Evolutionary conservation across 1,284 basidiomycete species (phyloP).

Genomic region (Wolfiporia cocos): DNA sequence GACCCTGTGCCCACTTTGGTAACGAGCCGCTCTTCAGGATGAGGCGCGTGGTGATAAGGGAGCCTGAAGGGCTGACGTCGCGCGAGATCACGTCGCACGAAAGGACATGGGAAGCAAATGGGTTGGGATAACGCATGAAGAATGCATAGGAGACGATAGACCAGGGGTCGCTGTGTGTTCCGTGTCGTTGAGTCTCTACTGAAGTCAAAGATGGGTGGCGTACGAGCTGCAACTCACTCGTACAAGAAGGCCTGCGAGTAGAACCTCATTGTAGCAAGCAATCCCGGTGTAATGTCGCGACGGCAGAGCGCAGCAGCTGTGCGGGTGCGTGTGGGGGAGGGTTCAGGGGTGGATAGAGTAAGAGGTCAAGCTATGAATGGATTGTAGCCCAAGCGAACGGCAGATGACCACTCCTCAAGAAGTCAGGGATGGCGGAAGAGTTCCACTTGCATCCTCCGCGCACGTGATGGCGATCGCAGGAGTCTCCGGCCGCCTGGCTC

Average conservation of each 20-base stretch:
- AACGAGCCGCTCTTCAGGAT: constrained; percentile 89
- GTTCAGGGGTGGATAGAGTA: neutral
- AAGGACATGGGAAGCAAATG: constrained; percentile 89
- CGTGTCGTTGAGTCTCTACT: constrained; percentile 4
- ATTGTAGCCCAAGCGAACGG: no score
- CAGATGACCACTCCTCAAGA: constrained; percentile 5
- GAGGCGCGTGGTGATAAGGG: constrained; percentile 84
- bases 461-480: no score
- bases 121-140: constrained; percentile 96
- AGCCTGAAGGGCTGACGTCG: constrained; percentile 61
- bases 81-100: constrained; percentile 94
- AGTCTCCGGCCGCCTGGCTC: no score
- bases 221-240: constrained; percentile 46
- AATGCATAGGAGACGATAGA: constrained; percentile 89
- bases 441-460: no score
- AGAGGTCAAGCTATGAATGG: neutral
- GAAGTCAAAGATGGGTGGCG: constrained; percentile 3
- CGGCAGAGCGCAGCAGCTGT: neutral
- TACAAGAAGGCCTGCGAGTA: constrained; percentile 76
- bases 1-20: constrained; percentile 86
- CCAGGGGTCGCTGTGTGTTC: constrained; percentile 71
- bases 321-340: no score
- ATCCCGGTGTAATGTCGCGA: constrained; percentile 21
- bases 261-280: constrained; percentile 61
- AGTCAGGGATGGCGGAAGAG: no score